These are phyloP conservation scores for Sugiyamaella novakii DNA, from an alignment of 1,139 yeast species.

Conservation along the genomic window DNA sequence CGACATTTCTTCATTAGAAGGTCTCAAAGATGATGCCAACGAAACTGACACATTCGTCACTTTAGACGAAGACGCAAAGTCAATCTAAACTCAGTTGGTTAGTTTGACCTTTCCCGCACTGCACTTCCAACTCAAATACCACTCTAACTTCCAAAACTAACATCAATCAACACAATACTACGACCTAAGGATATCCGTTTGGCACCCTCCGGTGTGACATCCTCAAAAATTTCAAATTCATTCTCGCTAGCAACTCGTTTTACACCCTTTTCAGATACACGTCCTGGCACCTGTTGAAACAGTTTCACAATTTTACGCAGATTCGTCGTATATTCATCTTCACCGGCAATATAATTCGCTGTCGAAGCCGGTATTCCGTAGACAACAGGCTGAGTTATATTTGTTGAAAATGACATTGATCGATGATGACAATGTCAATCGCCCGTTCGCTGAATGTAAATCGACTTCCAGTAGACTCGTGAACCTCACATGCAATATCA, in stretches of 20 bases:
- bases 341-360: slow-evolving; percentile 17
- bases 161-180: slow-evolving; percentile 41
- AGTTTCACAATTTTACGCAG: slow-evolving; percentile 36
- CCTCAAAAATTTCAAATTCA: slow-evolving; percentile 43
- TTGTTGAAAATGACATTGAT: slow-evolving; percentile 10
- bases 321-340: slow-evolving; percentile 29
- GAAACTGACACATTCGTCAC: slow-evolving; percentile 37
- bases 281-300: slow-evolving; percentile 39
- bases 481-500: too few relatives aligned
- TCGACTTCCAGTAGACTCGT: too few relatives aligned
- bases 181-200: slow-evolving; percentile 43
- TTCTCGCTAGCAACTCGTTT: slow-evolving; percentile 36
- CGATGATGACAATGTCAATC: too few relatives aligned
- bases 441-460: too few relatives aligned
- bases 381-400: slow-evolving; percentile 9
- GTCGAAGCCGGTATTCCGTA: slow-evolving; percentile 10
- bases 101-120: too few relatives aligned
- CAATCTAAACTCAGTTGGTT: slow-evolving; percentile 24
- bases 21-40: slow-evolving; percentile 37
- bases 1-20: slow-evolving; percentile 31
- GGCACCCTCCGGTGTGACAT: slow-evolving; percentile 31
- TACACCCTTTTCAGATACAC: slow-evolving; percentile 40
- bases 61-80: slow-evolving; percentile 24
- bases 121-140: too few relatives aligned
- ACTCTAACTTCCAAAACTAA: too few relatives aligned